These are phyloP conservation scores for Apophysomyces trapeziformis DNA, from an alignment of 371 early-diverging fungal species.

Conservation along the genomic window DNA sequence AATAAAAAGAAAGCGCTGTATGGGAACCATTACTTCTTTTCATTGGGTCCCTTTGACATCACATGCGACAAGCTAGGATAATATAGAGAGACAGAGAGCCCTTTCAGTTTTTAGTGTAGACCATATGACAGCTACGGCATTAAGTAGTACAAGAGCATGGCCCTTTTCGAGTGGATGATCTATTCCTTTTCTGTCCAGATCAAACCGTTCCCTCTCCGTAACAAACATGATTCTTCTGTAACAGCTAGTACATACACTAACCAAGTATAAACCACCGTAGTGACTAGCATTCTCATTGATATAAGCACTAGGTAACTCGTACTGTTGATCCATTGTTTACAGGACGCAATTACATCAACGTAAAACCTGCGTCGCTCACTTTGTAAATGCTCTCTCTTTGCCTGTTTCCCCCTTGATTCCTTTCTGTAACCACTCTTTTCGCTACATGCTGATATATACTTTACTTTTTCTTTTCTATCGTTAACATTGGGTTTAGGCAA, in stretches of 20 bases:
- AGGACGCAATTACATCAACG: too few species aligned
- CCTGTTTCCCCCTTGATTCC: not conserved
- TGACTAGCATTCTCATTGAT: too few species aligned
- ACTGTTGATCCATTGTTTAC: too few species aligned
- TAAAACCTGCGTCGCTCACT: not conserved
- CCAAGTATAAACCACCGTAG: too few species aligned
- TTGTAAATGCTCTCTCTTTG: not conserved
- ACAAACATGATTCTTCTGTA: too few species aligned
- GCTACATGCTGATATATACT: too few species aligned
- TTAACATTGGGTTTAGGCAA: too few species aligned
- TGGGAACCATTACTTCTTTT: conserved; percentile 9
- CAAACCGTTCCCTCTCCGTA: too few species aligned
- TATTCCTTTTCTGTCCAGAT: too few species aligned
- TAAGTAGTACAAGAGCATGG: not conserved
- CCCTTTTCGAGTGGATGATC: not conserved
- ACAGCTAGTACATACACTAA: too few species aligned
- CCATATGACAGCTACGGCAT: not conserved
- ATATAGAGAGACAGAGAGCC: not conserved
- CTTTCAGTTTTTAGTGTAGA: not conserved
- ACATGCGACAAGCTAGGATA: conserved; percentile 8
- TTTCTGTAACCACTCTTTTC: too few species aligned
- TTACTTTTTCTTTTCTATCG: not conserved
- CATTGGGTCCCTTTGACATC: conserved; percentile 10
- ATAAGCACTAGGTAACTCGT: too few species aligned
- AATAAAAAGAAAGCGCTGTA: not conserved